Evolutionary conservation across 257 asterid species (phyloP).

Genomic region (Solanum lycopersicoides): DNA sequence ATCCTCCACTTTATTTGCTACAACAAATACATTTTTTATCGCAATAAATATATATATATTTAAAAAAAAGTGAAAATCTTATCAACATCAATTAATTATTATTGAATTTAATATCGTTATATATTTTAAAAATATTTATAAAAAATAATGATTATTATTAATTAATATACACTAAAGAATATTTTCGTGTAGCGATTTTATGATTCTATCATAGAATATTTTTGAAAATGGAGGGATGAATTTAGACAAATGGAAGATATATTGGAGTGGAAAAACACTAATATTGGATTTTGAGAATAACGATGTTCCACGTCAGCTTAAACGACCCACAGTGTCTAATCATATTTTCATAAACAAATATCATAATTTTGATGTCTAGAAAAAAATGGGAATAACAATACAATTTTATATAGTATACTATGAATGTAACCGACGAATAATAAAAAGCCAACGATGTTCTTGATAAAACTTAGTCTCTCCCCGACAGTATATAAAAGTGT

Average conservation of each 20-base stretch:
- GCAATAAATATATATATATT: no score
- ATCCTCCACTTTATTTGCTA: background rate
- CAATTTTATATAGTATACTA: background rate
- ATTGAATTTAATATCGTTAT: no score
- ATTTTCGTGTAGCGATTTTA: no score
- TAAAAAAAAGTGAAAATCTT: no score
- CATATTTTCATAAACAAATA: background rate
- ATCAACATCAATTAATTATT: no score
- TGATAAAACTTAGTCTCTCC: background rate
- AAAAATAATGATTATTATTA: no score
- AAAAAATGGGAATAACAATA: background rate
- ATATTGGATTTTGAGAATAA: background rate
- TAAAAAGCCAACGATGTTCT: background rate
- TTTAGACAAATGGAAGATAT: background rate
- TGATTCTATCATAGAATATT: background rate
- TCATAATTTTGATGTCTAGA: background rate
- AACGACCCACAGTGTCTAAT: background rate
- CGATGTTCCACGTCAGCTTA: background rate
- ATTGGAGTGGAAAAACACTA: background rate
- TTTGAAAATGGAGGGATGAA: background rate
- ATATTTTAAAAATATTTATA: no score
- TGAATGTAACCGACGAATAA: background rate
- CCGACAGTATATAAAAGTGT: no score
- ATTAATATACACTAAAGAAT: background rate
- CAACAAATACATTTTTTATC: no score